A percentile compares a stretch with the other conserved stretches of the same genome.
phyloP scores from a whole-genome alignment of 2,329 filamentous ascomycete genomes.

The Trichoderma pleuroti region DNA sequence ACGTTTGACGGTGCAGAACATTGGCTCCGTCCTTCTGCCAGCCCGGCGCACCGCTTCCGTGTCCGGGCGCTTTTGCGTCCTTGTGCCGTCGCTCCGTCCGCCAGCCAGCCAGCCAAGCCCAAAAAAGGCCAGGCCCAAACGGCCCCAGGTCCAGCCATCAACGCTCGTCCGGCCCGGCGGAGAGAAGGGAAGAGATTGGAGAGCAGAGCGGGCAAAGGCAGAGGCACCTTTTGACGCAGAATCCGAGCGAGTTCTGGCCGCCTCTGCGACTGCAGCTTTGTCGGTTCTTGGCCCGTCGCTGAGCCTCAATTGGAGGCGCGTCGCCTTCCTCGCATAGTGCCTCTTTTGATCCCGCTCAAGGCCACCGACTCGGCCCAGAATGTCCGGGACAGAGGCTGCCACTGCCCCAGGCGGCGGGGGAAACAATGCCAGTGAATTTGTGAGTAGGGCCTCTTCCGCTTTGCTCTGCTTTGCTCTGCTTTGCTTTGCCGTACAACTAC shows the following conservation, averaged over 20 bases:
- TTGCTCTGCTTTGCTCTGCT: too few species aligned
- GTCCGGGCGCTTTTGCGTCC: constrained; percentile 1
- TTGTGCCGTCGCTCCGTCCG: neutral
- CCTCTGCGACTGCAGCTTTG: neutral
- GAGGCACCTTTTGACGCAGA: neutral
- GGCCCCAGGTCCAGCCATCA: neutral
- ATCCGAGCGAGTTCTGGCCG: neutral
- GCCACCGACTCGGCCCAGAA: constrained; percentile 18
- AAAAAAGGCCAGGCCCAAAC: neutral
- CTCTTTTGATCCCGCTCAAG: neutral
- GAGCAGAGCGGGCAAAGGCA: neutral
- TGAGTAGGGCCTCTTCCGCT: constrained; percentile 49
- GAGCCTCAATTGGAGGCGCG: constrained; percentile 20
- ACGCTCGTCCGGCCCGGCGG: neutral
- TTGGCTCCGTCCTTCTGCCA: neutral
- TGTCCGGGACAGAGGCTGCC: constrained; percentile 35
- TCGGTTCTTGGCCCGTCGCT: neutral
- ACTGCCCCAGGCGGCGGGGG: constrained; percentile 44
- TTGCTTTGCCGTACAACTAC: neutral
- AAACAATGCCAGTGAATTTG: constrained; percentile 94
- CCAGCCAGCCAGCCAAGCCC: neutral
- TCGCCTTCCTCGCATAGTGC: constrained; percentile 5
- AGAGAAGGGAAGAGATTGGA: neutral
- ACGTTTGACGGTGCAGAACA: neutral
- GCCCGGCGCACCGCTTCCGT: constrained; percentile 8